A percentile compares a stretch with the other conserved stretches of the same genome.
Conservation (phyloP, 495 filamentous ascomycete species). For the Tetracladium setigerum region DNA sequence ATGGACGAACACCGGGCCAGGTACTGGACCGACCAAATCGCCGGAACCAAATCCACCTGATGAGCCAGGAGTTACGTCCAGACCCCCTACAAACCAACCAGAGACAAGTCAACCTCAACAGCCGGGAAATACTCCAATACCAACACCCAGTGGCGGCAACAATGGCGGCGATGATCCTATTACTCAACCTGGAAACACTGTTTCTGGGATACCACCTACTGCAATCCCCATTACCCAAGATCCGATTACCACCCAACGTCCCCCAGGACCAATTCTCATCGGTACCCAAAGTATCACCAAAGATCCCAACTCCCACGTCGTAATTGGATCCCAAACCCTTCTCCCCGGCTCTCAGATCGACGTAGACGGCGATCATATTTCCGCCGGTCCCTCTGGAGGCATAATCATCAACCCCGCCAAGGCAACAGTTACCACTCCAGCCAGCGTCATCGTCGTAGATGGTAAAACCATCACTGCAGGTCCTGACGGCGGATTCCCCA, state of each 20-base stretch:
- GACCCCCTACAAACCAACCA: no score
- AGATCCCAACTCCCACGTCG: constrained; percentile 3
- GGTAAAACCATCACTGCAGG: constrained; percentile 13
- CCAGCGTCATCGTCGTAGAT: constrained; percentile 10
- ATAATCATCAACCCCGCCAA: constrained; percentile 9
- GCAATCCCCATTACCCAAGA: neutral
- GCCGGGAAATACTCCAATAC: no score
- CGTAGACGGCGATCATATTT: constrained; percentile 12
- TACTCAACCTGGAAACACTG: neutral
- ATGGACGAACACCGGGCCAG: no score
- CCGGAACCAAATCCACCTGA: no score
- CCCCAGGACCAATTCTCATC: constrained; percentile 5
- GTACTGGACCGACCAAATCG: no score
- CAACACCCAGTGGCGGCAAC: no score
- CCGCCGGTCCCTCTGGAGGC: constrained; percentile 1
- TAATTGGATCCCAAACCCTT: constrained; percentile 14
- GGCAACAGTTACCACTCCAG: neutral
- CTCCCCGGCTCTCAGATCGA: constrained; percentile 10
- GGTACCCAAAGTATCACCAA: constrained; percentile 12
- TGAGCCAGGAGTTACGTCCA: no score
- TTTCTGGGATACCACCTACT: neutral
- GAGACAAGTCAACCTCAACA: no score
- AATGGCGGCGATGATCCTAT: no score
- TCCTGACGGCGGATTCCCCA: constrained; percentile 6
- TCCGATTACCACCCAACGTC: neutral